A percentile compares a stretch with the other conserved stretches of the same genome.
Evolutionary conservation across 495 filamentous ascomycete genomes (phyloP).

Genomic region (Hyaloscypha hepaticicola): DNA sequence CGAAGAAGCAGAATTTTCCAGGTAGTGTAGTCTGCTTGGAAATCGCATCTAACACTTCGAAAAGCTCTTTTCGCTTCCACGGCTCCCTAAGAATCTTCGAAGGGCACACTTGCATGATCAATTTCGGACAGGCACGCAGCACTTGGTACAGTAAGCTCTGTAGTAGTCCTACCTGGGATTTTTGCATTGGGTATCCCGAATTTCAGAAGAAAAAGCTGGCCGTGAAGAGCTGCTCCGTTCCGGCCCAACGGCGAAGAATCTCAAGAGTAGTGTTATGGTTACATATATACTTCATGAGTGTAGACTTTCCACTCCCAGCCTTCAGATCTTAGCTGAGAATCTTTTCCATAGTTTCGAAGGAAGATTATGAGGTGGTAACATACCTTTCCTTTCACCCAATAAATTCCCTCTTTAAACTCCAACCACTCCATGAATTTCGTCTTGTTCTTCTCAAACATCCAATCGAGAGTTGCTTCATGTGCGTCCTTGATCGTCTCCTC

Average conservation of each 20-base stretch:
- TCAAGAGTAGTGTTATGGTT: neutral
- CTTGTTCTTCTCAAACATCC: neutral
- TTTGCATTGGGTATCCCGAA: neutral
- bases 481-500: constrained; percentile 1
- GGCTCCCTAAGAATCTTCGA: neutral
- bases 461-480: neutral
- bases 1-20: neutral
- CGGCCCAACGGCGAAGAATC: neutral
- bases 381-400: constrained; percentile 4
- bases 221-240: neutral
- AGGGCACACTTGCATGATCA: neutral
- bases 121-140: neutral
- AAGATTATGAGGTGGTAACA: too few relatives aligned
- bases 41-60: neutral
- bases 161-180: neutral
- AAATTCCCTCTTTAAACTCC: neutral
- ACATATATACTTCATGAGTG: neutral
- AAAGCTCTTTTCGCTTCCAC: neutral
- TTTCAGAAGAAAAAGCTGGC: constrained; percentile 4
- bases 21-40: neutral
- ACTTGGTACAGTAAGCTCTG: constrained; percentile 2
- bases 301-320: neutral
- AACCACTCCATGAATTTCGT: neutral
- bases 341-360: too few relatives aligned
- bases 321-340: neutral